These are phyloP conservation scores for Dissophora globulifera DNA, from an alignment of 192 early-diverging fungal genomes.

Conservation along the genomic window DNA sequence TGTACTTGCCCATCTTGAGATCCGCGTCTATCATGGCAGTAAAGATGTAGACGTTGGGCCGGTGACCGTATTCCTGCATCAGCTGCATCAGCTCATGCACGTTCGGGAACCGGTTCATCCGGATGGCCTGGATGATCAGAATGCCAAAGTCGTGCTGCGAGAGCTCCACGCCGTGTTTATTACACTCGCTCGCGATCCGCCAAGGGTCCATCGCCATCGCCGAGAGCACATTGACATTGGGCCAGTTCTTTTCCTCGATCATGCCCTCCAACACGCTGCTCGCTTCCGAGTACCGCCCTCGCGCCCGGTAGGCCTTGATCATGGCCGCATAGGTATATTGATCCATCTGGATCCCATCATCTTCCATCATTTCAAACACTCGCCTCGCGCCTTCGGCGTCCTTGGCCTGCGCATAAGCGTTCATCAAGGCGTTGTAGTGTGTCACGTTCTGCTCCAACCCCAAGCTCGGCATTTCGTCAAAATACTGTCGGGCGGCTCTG, in stretches of 20 bases:
- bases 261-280: too few relatives aligned
- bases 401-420: slow-evolving; percentile 24
- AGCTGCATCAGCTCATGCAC: slow-evolving; percentile 6
- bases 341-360: slow-evolving; percentile 18
- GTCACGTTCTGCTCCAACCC: slow-evolving; percentile 5
- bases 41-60: slow-evolving; percentile 28
- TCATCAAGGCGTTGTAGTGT: slow-evolving; percentile 47
- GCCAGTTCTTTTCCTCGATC: background rate
- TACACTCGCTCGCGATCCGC: slow-evolving; percentile 13
- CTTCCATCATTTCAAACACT: slow-evolving; percentile 23
- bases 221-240: slow-evolving; percentile 24
- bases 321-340: slow-evolving; percentile 37
- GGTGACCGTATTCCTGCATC: slow-evolving; percentile 11
- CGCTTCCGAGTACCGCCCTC: background rate
- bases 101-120: slow-evolving; percentile 18
- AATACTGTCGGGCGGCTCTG: slow-evolving; percentile 20
- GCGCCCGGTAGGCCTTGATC: background rate
- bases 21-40: slow-evolving; percentile 42
- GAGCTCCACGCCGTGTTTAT: slow-evolving; percentile 3
- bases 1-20: slow-evolving; percentile 45
- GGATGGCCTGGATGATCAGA: slow-evolving; percentile 18
- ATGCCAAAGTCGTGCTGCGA: slow-evolving; percentile 13
- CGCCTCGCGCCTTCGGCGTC: slow-evolving; percentile 10
- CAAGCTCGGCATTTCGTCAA: slow-evolving; percentile 46
- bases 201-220: slow-evolving; percentile 5